Base-by-base conservation (phyloP, 768 basidiomycete genomes). In the Nevesoporus exiguus region DNA sequence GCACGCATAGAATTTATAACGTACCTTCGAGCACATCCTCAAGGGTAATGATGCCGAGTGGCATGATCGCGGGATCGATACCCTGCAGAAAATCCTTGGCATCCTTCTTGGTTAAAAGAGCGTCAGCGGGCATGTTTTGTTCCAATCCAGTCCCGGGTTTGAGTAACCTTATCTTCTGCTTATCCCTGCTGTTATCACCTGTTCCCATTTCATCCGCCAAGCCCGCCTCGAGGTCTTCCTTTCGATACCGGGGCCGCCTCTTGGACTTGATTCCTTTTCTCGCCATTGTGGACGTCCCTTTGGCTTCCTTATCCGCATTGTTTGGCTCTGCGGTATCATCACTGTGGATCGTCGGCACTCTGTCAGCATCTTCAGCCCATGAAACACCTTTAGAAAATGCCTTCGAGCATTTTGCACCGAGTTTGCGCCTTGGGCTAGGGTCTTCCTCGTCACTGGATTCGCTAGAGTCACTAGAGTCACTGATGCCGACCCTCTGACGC, bases 1-100 rank as follows among this genome's bases (percentile, higher is more conserved):
- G 14, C 10, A 34, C 6, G n/a, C 37, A 3, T 5, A 46, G 21
- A 19, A 29, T 52, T 27, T 13, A 29, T 14, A 37, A 62, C 65
- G 21, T 48, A 87, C 89, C 89, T 81, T 96, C 93, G 10, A 96
- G 76, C 9, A 96, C 90, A 59, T 96, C 93, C 71, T 96, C 93
- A 2, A 96, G 78, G 0, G 93, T 96, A 56, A 96, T 94, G 62
- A 96, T 92, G 47, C 93, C 93, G 24, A 94, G 76, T 3, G 91
- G 92, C 76, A 86, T 87, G 31, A 93, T 77, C 19, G 85, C 83
- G 0, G 86, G 89, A 66, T 94, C 91, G 50, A 93, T 80, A 37
- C 80, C 80, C 74, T 88, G 85, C 68, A 95, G 74, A 73, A 93
- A 93, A 83, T 88, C 84, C n/a, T 85, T 83, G 31, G 88, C 90